Evolutionary conservation across 2,329 filamentous ascomycete species (phyloP).

Genomic region (Verticillium isaacii): DNA sequence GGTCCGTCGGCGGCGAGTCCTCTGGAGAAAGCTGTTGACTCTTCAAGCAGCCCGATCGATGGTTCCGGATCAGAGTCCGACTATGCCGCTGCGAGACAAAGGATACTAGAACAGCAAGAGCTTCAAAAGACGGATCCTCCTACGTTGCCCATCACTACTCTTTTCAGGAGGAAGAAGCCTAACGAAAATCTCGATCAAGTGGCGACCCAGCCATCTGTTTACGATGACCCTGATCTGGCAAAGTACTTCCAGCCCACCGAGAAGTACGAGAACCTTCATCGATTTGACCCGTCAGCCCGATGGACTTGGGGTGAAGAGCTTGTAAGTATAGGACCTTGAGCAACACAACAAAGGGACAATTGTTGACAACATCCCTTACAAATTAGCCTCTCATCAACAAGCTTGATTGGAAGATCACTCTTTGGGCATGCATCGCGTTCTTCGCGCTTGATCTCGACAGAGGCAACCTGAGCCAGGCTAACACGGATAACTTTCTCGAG

Average conservation of each 20-base stretch:
- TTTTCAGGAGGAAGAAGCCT: neutral
- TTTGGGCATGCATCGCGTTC: slow-evolving; percentile 50
- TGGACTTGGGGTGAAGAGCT: slow-evolving; percentile 7
- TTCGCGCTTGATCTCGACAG: slow-evolving; percentile 46
- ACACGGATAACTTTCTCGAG: slow-evolving; percentile 41
- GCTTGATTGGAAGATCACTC: slow-evolving; percentile 45
- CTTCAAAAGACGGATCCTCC: slow-evolving; percentile 1
- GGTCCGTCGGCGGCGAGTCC: neutral
- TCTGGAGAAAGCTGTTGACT: neutral
- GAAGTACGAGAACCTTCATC: slow-evolving; percentile 3
- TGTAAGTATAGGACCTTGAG: neutral
- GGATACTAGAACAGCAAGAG: slow-evolving; percentile 1
- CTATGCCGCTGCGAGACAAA: neutral
- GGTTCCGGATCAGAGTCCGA: neutral
- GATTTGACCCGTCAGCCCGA: slow-evolving; percentile 7
- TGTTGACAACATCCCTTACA: neutral
- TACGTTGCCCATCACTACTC: neutral
- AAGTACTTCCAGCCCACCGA: slow-evolving; percentile 3
- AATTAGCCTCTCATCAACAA: slow-evolving; percentile 22
- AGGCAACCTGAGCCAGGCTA: slow-evolving; percentile 40
- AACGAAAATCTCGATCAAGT: neutral
- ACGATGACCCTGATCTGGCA: slow-evolving; percentile 5
- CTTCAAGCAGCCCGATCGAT: neutral
- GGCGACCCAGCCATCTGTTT: slow-evolving; percentile 7
- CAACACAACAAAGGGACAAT: neutral